Evolutionary conservation across 768 basidiomycete genomes (phyloP), one percentile per base, ranked within the genome.

Genomic region (Phanerochaete sordida): DNA sequence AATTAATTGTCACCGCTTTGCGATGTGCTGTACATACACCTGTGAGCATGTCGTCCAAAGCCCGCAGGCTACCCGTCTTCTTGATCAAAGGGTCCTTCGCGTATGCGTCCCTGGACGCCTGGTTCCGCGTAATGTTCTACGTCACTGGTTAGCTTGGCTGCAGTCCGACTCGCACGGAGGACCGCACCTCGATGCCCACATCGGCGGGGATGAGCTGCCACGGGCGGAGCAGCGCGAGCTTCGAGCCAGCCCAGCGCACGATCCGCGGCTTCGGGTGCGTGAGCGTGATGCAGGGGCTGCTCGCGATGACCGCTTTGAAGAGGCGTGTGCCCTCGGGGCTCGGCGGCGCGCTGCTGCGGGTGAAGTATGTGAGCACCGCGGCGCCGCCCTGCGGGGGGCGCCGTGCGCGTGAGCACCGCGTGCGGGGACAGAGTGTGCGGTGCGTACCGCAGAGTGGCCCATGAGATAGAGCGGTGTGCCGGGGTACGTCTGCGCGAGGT

Each of bases 371-470:
- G 15, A 90, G 76, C 0, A 74, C 83, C 60, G 87, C 75, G 4
- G 73, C 86, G 19, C 89, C 90, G n/a, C 91, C 88, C 89, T 91
- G 59, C 3, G n/a, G n/a, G 31, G 45, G 31, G 11, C 6, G 19
- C 52, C 5, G 24, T 11, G 2, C 56, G 5, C 16, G 19, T 16
- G 56, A 16, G 57, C 8, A 45, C 19, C 19, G 21, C 16, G 13
- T 24, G 27, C 19, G 26, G 26, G 19, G 44, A 49, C 65, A 16
- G 23, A 47, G 39, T 43, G 39, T 13, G 64, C 59, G 19, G 43
- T 57, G 68, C 78, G 26, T 62, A 87, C 90, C 90, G 91, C 90
- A 0, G 90, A 91, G 69, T 90, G 89, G 1, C 89, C 91, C 75
- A 85, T 84, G 35, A 93, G 68, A 68, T 91, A 90, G 15, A 88